Evolutionary conservation across 148 eudicot species (phyloP).

Genomic region (Camellia japonica): DNA sequence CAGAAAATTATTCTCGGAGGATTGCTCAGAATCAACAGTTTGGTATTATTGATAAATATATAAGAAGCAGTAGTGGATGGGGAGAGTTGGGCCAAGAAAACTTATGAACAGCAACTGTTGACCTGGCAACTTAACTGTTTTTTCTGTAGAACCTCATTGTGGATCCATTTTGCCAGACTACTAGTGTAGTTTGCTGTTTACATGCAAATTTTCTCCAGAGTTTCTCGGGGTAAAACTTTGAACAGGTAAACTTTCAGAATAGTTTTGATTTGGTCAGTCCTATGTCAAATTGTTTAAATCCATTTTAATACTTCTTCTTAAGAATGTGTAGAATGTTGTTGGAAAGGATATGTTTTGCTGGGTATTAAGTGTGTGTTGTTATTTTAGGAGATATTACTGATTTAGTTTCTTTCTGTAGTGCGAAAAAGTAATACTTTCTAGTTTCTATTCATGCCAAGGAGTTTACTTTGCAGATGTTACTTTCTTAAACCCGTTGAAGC

Average conservation of each 20-base stretch:
- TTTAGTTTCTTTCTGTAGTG: neutral
- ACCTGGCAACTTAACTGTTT: neutral
- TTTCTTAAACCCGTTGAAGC: neutral
- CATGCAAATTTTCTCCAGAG: neutral
- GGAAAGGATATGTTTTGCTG: neutral
- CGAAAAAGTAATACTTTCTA: neutral
- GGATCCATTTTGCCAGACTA: neutral
- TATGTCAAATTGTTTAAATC: neutral
- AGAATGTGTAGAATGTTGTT: neutral
- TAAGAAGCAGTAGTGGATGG: conserved; percentile 71
- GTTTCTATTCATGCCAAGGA: neutral
- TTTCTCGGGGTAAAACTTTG: conserved; percentile 7
- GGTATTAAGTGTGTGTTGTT: neutral
- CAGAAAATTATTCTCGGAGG: conserved; percentile 50
- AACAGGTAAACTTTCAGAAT: conserved; percentile 17
- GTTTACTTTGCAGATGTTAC: neutral
- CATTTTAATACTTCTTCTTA: neutral
- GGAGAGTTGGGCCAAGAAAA: conserved; percentile 32
- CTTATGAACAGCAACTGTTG: conserved; percentile 16
- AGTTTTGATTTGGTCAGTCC: neutral
- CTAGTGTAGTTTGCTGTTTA: neutral
- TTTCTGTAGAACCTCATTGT: neutral
- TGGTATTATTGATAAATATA: conserved; percentile 51
- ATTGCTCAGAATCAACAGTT: conserved; percentile 50
- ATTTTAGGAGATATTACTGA: neutral